phyloP scores from a whole-genome alignment of 2,329 filamentous ascomycete species.

The Aspergillus fructus region DNA sequence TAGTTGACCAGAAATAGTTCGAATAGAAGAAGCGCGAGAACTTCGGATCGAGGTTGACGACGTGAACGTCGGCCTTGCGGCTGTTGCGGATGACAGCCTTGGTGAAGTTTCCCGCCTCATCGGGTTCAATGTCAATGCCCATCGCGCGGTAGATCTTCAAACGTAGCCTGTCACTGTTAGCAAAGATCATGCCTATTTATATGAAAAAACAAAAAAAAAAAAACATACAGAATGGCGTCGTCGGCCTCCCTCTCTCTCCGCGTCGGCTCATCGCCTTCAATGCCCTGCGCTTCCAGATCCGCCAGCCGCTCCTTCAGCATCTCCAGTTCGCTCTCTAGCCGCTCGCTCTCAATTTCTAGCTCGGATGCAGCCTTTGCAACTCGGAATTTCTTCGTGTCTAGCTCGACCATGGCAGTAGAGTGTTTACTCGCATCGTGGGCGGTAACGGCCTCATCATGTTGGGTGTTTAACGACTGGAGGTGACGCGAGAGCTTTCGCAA shows the following conservation, averaged over 20 bases:
- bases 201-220: conserved; percentile 13
- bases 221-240: conserved; percentile 48
- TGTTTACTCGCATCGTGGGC: conserved; percentile 77
- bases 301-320: conserved; percentile 72
- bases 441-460: conserved; percentile 73
- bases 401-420: conserved; percentile 76
- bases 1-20: conserved; percentile 91
- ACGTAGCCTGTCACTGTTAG: conserved; percentile 58
- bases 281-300: conserved; percentile 81
- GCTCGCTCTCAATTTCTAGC: conserved; percentile 90
- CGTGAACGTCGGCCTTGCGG: conserved; percentile 85
- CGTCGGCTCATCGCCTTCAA: conserved; percentile 65
- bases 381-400: conserved; percentile 92
- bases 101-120: conserved; percentile 75
- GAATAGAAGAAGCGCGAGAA: conserved; percentile 90
- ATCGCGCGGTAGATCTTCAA: conserved; percentile 88
- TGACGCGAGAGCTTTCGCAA: conserved; percentile 73
- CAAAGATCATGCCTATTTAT: not conserved
- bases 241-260: conserved; percentile 53
- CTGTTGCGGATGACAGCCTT: conserved; percentile 84
- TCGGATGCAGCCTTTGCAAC: conserved; percentile 89
- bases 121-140: conserved; percentile 86
- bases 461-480: conserved; percentile 70
- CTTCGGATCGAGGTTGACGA: conserved; percentile 91
- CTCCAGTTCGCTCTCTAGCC: conserved; percentile 75